These are phyloP conservation scores for Mimosa pudica DNA, from an alignment of 306 rosid species.

Conservation along the genomic window DNA sequence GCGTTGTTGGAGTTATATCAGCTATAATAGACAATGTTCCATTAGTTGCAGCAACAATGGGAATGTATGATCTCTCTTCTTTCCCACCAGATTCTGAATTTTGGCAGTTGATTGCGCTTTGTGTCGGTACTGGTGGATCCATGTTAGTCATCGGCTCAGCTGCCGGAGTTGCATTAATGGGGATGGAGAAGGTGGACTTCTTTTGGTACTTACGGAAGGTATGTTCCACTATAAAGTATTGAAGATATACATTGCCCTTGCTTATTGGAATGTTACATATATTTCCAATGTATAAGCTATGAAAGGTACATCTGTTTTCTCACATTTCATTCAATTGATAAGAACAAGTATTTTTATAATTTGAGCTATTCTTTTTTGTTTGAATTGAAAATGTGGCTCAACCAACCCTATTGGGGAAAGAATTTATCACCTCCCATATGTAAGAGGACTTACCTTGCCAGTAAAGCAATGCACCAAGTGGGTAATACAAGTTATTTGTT, in stretches of 20 bases:
- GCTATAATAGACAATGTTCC: slow-evolving; percentile 95
- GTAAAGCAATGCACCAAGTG: no score
- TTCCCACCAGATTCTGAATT: slow-evolving; percentile 88
- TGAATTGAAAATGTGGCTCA: no score
- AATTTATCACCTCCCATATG: no score
- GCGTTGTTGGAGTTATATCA: slow-evolving; percentile 80
- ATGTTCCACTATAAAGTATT: slow-evolving; percentile 10
- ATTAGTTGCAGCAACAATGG: slow-evolving; percentile 92
- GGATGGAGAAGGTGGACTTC: slow-evolving; percentile 97
- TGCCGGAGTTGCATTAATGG: slow-evolving; percentile 96
- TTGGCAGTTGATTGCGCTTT: slow-evolving; percentile 86
- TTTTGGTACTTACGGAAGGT: slow-evolving; percentile 94
- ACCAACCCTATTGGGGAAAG: no score
- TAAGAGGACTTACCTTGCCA: no score
- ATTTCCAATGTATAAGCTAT: background rate
- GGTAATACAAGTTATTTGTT: background rate
- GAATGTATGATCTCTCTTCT: slow-evolving; percentile 84
- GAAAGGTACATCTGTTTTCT: background rate
- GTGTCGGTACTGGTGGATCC: slow-evolving; percentile 98
- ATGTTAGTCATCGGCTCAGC: slow-evolving; percentile 91
- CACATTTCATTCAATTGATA: background rate
- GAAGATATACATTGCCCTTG: background rate
- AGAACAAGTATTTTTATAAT: slow-evolving; percentile 4
- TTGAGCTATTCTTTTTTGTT: no score
- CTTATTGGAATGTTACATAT: background rate